Evolutionary conservation across 495 filamentous ascomycete species (phyloP).

Genomic region (Neurospora discreta): DNA sequence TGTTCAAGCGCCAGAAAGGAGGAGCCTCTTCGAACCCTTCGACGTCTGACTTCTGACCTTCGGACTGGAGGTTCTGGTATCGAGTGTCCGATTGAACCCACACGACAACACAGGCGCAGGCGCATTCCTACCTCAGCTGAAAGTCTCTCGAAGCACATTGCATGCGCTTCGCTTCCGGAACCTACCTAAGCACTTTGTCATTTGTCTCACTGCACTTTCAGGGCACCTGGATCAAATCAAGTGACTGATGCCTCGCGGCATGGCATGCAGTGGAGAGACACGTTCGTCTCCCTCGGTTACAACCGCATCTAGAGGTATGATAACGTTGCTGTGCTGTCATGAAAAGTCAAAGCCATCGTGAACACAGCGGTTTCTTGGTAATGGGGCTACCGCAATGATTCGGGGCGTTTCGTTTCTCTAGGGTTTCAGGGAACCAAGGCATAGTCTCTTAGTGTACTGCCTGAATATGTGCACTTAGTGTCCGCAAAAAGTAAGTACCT

Average conservation of each 20-base stretch:
- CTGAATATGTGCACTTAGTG: too few species aligned
- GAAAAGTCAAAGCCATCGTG: background rate
- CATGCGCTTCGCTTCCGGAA: background rate
- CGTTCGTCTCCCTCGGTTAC: background rate
- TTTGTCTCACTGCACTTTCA: background rate
- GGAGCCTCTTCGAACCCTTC: background rate
- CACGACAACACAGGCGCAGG: background rate
- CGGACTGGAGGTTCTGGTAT: background rate
- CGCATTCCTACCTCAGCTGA: background rate
- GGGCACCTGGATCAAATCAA: background rate
- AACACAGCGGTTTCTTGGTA: background rate
- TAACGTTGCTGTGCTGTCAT: background rate
- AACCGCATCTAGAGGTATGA: background rate
- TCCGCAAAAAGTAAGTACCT: too few species aligned
- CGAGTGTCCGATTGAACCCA: background rate
- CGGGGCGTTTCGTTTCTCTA: too few species aligned
- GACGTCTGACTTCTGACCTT: background rate
- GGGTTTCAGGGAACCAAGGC: too few species aligned
- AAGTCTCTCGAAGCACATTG: background rate
- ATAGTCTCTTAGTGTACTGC: too few species aligned
- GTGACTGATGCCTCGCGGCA: background rate
- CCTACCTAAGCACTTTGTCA: background rate
- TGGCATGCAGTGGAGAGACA: background rate
- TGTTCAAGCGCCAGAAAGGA: background rate
- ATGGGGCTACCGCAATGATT: too few species aligned